Conservation (phyloP, 768 basidiomycete species). For the Boletus rufocinnamomeus region DNA sequence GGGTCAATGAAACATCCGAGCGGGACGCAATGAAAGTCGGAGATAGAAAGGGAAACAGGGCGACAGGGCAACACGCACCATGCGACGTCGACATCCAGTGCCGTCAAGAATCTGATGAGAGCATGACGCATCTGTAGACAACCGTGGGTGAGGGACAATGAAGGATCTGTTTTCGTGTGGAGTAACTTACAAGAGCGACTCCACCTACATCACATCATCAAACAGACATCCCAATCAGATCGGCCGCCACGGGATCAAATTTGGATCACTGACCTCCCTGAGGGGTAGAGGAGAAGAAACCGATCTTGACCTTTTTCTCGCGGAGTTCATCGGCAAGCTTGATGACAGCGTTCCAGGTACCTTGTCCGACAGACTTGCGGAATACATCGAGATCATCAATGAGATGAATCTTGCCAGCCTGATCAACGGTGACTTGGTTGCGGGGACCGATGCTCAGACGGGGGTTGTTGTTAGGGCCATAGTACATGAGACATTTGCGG, state of each 20-base stretch:
- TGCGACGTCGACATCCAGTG: constrained; percentile 76
- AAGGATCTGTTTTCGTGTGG: constrained; percentile 17
- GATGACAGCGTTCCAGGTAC: constrained; percentile 80
- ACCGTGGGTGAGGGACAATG: constrained; percentile 18
- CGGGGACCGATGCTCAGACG: constrained; percentile 79
- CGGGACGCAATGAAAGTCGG: not conserved
- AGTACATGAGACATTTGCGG: constrained; percentile 82
- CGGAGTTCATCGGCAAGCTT: constrained; percentile 84
- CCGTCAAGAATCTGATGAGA: constrained; percentile 79
- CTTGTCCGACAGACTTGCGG: constrained; percentile 65
- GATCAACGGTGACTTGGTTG: constrained; percentile 88
- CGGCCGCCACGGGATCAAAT: constrained; percentile 2
- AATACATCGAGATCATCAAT: constrained; percentile 82
- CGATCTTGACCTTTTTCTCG: constrained; percentile 85
- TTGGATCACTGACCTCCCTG: constrained; percentile 69
- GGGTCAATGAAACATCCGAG: constrained; percentile 7
- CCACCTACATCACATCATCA: constrained; percentile 58
- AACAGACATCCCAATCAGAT: constrained; percentile 25
- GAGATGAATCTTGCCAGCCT: constrained; percentile 82
- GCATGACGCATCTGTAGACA: constrained; percentile 84
- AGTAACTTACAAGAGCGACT: constrained; percentile 77
- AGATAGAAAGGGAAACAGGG: constrained; percentile 7
- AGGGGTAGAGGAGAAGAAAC: constrained; percentile 94
- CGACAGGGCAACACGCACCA: constrained; percentile 57
- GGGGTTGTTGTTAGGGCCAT: constrained; percentile 81